Evolutionary conservation across 2,329 filamentous ascomycete species (phyloP).

Genomic region (Hypoxylon sp.): DNA sequence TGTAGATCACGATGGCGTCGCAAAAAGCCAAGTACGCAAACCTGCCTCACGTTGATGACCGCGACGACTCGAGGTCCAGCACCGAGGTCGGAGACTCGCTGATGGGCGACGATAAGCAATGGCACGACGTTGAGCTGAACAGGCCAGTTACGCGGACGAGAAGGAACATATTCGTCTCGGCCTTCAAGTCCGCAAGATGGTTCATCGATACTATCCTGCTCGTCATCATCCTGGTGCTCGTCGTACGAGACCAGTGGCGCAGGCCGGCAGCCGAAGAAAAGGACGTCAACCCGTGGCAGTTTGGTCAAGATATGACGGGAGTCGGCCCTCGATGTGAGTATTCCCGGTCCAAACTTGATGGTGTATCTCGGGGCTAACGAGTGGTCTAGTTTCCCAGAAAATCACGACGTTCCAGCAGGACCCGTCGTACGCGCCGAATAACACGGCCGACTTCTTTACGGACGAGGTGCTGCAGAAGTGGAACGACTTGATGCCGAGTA

Average conservation of each 20-base stretch:
- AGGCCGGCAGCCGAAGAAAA: constrained; percentile 20
- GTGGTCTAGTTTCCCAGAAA: constrained; percentile 45
- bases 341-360: not conserved
- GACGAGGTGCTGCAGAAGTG: constrained; percentile 49
- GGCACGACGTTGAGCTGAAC: constrained; percentile 43
- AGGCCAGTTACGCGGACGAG: constrained; percentile 34
- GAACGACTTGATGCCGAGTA: constrained; percentile 53
- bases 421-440: constrained; percentile 50
- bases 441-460: constrained; percentile 50
- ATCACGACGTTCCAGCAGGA: constrained; percentile 51
- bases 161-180: constrained; percentile 33
- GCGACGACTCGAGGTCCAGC: constrained; percentile 47
- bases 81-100: constrained; percentile 53
- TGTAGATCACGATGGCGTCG: constrained; percentile 39
- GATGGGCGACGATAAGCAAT: constrained; percentile 50
- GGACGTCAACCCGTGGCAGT: constrained; percentile 44
- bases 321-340: constrained; percentile 48
- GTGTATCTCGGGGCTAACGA: constrained; percentile 1
- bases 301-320: constrained; percentile 51
- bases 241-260: constrained; percentile 45
- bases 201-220: constrained; percentile 51
- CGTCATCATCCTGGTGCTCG: constrained; percentile 48
- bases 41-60: constrained; percentile 45
- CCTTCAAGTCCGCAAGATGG: constrained; percentile 48
- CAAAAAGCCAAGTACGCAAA: constrained; percentile 45